phyloP scores from a whole-genome alignment of 371 early-diverging fungal species.

The Dinochytrium kinnereticum region DNA sequence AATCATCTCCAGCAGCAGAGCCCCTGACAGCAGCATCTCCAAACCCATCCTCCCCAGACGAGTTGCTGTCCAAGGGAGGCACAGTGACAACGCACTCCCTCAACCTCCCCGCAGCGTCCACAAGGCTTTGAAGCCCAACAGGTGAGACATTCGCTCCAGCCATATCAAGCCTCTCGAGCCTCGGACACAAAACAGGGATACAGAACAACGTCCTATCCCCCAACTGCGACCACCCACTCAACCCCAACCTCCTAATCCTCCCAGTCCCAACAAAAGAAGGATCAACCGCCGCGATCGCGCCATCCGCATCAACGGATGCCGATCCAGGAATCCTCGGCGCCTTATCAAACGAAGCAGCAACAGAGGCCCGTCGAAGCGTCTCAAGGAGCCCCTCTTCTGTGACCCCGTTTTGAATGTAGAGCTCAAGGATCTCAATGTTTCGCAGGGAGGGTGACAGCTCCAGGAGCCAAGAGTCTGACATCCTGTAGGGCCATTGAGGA shows the following conservation, averaged over 20 bases:
- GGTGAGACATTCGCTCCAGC: slow-evolving; percentile 30
- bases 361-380: slow-evolving; percentile 12
- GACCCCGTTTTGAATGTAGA: slow-evolving; percentile 34
- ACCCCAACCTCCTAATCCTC: slow-evolving; percentile 19
- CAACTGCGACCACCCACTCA: slow-evolving; percentile 33
- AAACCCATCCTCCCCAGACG: slow-evolving; percentile 18
- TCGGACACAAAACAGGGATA: slow-evolving; percentile 31
- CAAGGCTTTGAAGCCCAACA: slow-evolving; percentile 26
- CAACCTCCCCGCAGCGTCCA: slow-evolving; percentile 25
- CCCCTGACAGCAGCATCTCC: too few species aligned
- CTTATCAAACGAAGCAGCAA: background rate
- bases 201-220: slow-evolving; percentile 25
- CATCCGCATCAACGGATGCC: background rate
- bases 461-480: slow-evolving; percentile 26
- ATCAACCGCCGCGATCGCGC: background rate
- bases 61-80: background rate
- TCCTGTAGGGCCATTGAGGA: slow-evolving; percentile 15
- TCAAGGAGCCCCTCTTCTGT: slow-evolving; percentile 30
- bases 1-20: background rate
- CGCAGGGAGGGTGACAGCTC: slow-evolving; percentile 24
- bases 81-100: slow-evolving; percentile 28
- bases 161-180: slow-evolving; percentile 37
- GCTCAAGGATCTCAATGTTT: slow-evolving; percentile 27
- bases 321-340: slow-evolving; percentile 2
- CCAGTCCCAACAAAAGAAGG: slow-evolving; percentile 5